Percentiles rank a stretch among this genome's conserved stretches.
These are phyloP conservation scores for Cladosporium cucumerinum DNA, from an alignment of 2,329 filamentous ascomycete genomes.

Conservation along the genomic window DNA sequence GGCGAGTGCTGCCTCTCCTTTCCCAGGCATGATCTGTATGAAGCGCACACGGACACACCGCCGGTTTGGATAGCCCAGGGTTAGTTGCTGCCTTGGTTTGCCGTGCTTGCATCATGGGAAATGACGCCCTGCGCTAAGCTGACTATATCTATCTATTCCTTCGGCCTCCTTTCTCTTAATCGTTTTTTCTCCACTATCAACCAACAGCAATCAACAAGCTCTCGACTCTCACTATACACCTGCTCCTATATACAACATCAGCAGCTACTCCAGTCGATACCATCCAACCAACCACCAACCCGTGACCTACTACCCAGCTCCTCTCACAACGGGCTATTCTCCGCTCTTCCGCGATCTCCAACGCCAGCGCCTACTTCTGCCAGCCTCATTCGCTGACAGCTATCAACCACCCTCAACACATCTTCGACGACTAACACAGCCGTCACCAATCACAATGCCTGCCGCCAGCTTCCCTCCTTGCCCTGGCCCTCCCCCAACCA, in stretches of 20 bases:
- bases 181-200: constrained; percentile 2
- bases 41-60: constrained; percentile 19
- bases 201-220: background rate
- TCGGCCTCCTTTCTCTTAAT: background rate
- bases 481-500: constrained; percentile 47
- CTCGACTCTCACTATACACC: background rate
- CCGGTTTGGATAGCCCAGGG: constrained; percentile 17
- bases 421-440: constrained; percentile 7
- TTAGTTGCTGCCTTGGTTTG: constrained; percentile 20
- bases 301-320: background rate
- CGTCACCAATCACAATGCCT: constrained; percentile 34
- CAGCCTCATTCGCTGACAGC: constrained; percentile 15
- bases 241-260: background rate
- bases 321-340: constrained; percentile 14
- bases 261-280: background rate
- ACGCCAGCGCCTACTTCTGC: constrained; percentile 12
- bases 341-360: constrained; percentile 16
- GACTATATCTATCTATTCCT: constrained; percentile 16
- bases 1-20: constrained; percentile 13
- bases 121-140: constrained; percentile 20
- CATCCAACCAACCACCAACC: background rate
- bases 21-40: constrained; percentile 16
- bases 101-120: constrained; percentile 27
- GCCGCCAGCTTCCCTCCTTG: constrained; percentile 45
- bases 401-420: background rate